A percentile compares a stretch with the other conserved stretches of the same genome.
phyloP scores from a whole-genome alignment of 108 stramenopile species.

The Cyclostephanos invisitatus region DNA sequence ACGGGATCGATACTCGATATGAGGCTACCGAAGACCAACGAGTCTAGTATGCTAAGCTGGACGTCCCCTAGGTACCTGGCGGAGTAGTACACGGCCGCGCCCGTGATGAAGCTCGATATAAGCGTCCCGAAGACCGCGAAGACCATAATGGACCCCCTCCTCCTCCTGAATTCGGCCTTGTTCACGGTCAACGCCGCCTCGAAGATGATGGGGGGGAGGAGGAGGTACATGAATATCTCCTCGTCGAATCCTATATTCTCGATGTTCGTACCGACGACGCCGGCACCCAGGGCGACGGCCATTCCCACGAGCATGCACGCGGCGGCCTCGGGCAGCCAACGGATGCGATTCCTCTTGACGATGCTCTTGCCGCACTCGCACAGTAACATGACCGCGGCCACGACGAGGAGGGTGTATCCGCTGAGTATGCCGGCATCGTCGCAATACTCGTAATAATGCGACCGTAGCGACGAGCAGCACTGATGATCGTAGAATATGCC shows the following conservation, averaged over 20 bases:
- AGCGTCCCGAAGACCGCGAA: conserved; percentile 83
- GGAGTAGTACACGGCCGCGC: conserved; percentile 59
- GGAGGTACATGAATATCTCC: conserved; percentile 79
- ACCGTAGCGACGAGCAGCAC: conserved; percentile 56
- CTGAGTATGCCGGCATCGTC: conserved; percentile 57
- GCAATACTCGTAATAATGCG: conserved; percentile 60
- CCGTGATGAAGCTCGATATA: conserved; percentile 68
- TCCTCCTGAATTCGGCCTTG: conserved; percentile 75
- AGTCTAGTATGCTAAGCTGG: conserved; percentile 43
- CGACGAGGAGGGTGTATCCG: conserved; percentile 61
- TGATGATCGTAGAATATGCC: conserved; percentile 61
- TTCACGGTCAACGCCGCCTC: conserved; percentile 77
- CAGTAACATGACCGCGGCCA: conserved; percentile 71
- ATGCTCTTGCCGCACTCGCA: conserved; percentile 73
- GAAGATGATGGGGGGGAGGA: conserved; percentile 89
- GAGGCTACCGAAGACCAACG: conserved; percentile 59
- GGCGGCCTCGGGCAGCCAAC: conserved; percentile 84
- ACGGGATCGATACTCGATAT: conserved; percentile 70
- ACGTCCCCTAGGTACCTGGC: conserved; percentile 39
- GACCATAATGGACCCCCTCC: conserved; percentile 71
- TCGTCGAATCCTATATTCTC: conserved; percentile 72
- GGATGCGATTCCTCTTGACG: conserved; percentile 52
- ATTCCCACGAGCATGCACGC: conserved; percentile 80
- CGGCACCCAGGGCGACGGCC: conserved; percentile 25
- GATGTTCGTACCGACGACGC: conserved; percentile 34